These are phyloP conservation scores for Colletotrichum sp. DNA, from an alignment of 2,329 filamentous ascomycete genomes.

Conservation along the genomic window DNA sequence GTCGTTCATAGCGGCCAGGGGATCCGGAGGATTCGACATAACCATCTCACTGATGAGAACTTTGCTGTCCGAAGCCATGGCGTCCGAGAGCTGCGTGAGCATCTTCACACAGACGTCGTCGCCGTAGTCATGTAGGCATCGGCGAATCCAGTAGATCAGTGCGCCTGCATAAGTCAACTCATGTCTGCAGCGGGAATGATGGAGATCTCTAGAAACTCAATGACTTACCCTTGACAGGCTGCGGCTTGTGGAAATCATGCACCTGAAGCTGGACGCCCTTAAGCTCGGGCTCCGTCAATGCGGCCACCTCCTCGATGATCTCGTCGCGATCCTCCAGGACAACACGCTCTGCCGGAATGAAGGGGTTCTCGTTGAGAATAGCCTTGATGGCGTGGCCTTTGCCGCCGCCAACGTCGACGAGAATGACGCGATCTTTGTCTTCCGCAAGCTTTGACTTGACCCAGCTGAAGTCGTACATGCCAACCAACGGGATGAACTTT, in stretches of 20 bases:
- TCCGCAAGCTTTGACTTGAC: slow-evolving; percentile 13
- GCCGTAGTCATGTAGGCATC: slow-evolving; percentile 42
- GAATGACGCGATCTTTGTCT: slow-evolving; percentile 19
- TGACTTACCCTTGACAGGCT: slow-evolving; percentile 22
- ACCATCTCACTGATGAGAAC: slow-evolving; percentile 37
- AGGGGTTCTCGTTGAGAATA: slow-evolving; percentile 14
- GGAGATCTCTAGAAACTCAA: not conserved
- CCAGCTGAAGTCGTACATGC: slow-evolving; percentile 37
- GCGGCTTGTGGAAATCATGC: slow-evolving; percentile 25
- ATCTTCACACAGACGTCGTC: slow-evolving; percentile 36
- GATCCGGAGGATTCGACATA: slow-evolving; percentile 27
- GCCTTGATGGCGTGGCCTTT: slow-evolving; percentile 29
- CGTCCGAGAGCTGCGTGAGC: slow-evolving; percentile 30
- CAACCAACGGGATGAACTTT: slow-evolving; percentile 26
- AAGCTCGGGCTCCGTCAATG: not conserved
- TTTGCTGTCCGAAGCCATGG: slow-evolving; percentile 36
- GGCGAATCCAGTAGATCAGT: slow-evolving; percentile 38
- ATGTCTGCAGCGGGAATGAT: not conserved
- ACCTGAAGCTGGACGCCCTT: not conserved
- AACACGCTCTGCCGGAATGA: not conserved
- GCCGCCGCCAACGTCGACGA: slow-evolving; percentile 40
- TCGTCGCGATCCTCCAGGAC: slow-evolving; percentile 27
- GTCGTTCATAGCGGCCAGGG: slow-evolving; percentile 28
- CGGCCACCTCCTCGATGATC: slow-evolving; percentile 10
- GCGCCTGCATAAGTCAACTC: slow-evolving; percentile 29